Evolutionary conservation across 2,329 filamentous ascomycete genomes (phyloP).

Genomic region (Verticillium nonalfalfae): DNA sequence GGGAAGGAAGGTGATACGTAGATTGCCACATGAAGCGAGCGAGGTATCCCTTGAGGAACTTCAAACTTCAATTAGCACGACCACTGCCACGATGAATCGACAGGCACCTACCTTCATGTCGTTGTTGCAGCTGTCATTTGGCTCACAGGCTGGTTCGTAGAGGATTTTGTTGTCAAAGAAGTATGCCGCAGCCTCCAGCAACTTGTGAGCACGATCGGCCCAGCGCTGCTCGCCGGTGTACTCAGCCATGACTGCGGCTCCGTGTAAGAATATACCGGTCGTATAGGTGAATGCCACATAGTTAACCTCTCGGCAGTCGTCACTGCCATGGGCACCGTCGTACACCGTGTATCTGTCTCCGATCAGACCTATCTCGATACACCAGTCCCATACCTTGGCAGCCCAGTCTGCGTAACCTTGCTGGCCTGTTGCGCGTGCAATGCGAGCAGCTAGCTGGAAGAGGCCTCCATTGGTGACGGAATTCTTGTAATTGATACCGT

Average conservation of each 20-base stretch:
- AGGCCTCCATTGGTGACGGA: slow-evolving; percentile 75
- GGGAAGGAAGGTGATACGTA: slow-evolving; percentile 48
- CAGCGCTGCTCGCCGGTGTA: slow-evolving; percentile 46
- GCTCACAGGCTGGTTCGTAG: slow-evolving; percentile 63
- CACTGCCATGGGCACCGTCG: slow-evolving; percentile 52
- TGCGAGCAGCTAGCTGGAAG: slow-evolving; percentile 72
- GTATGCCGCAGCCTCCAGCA: slow-evolving; percentile 40
- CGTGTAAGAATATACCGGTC: slow-evolving; percentile 59
- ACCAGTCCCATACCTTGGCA: slow-evolving; percentile 61
- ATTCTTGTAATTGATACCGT: slow-evolving; percentile 80
- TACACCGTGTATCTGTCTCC: slow-evolving; percentile 47
- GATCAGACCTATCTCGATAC: slow-evolving; percentile 48
- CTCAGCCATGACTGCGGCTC: slow-evolving; percentile 58
- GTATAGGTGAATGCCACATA: slow-evolving; percentile 59
- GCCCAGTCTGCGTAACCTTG: slow-evolving; percentile 63
- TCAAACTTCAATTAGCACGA: neutral
- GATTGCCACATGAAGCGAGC: slow-evolving; percentile 58
- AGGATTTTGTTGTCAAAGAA: slow-evolving; percentile 51
- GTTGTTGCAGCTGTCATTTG: slow-evolving; percentile 45
- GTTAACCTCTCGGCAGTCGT: slow-evolving; percentile 48
- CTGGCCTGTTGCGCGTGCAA: slow-evolving; percentile 65
- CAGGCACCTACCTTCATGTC: slow-evolving; percentile 42
- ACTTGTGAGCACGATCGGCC: slow-evolving; percentile 42
- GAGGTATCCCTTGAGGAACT: slow-evolving; percentile 61
- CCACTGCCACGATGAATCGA: neutral